These are phyloP conservation scores for Fusarium fujikuroi DNA, from an alignment of 2,329 filamentous ascomycete genomes.

Conservation along the genomic window DNA sequence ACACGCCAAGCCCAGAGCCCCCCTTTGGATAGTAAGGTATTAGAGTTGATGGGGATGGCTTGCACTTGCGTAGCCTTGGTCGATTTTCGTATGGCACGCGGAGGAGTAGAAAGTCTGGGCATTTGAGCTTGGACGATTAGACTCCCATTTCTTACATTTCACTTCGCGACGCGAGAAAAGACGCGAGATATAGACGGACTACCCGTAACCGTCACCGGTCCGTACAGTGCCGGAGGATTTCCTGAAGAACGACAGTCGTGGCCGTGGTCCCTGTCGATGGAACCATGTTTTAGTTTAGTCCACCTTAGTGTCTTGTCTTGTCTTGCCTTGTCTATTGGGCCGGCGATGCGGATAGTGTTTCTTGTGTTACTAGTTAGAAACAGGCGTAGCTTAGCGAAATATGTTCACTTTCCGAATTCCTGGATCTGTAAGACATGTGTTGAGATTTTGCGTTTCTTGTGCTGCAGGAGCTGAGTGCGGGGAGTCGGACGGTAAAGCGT, in stretches of 20 bases:
- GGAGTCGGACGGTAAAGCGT: background rate
- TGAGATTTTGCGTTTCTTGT: background rate
- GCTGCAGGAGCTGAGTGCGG: background rate
- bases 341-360: background rate
- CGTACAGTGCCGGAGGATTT: background rate
- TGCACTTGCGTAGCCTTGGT: slow-evolving; percentile 11
- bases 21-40: background rate
- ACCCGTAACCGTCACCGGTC: background rate
- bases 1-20: background rate
- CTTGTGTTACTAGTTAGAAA: slow-evolving; percentile 18
- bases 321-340: background rate
- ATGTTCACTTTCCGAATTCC: slow-evolving; percentile 3
- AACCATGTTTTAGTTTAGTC: background rate
- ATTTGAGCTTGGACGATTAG: background rate
- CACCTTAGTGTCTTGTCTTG: background rate
- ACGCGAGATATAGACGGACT: background rate
- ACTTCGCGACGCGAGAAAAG: slow-evolving; percentile 4
- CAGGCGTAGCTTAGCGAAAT: slow-evolving; percentile 11
- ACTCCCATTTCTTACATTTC: background rate
- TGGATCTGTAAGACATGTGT: background rate
- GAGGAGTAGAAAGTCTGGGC: background rate
- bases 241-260: background rate
- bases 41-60: slow-evolving; percentile 14
- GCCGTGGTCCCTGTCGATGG: background rate
- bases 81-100: background rate